phyloP scores from a whole-genome alignment of 176 grass and related monocot species.

The Hordeum marinum region DNA sequence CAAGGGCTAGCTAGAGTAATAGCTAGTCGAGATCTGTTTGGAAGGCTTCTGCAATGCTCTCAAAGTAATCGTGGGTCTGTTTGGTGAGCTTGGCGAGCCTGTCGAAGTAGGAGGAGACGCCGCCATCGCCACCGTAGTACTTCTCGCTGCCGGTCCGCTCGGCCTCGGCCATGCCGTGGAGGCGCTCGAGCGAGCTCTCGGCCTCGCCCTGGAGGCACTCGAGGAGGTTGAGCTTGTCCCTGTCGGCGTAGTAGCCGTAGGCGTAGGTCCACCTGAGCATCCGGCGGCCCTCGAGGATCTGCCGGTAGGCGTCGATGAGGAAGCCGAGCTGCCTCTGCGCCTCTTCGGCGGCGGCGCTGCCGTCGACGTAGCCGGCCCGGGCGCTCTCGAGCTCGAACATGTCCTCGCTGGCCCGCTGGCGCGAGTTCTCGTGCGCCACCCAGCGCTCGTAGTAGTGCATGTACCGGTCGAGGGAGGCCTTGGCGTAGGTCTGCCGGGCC shows the following conservation, averaged over 20 bases:
- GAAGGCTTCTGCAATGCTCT: not conserved
- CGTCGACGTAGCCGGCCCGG: not conserved
- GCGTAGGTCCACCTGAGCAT: slow-evolving; percentile 32
- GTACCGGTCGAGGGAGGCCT: slow-evolving; percentile 26
- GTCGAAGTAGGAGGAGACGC: not conserved
- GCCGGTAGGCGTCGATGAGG: not conserved
- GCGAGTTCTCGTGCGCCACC: not conserved
- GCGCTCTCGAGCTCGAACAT: not conserved
- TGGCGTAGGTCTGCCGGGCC: not conserved
- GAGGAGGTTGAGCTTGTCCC: not conserved
- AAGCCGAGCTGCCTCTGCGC: not conserved
- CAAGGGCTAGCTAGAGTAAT: too few relatives aligned
- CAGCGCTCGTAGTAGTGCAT: slow-evolving; percentile 47
- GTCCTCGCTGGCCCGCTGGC: not conserved
- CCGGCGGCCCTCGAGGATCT: slow-evolving; percentile 4
- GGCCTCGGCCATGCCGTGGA: not conserved
- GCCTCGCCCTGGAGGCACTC: not conserved
- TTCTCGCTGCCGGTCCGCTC: not conserved
- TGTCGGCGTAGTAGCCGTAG: not conserved
- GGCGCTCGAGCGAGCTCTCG: not conserved
- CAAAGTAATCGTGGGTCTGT: not conserved
- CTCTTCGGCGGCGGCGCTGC: not conserved
- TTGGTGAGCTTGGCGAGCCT: not conserved
- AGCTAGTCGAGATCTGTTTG: not conserved
- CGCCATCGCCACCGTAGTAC: not conserved